These are phyloP conservation scores for Blastomyces gilchristii DNA, from an alignment of 2,329 filamentous ascomycete genomes.

Conservation along the genomic window DNA sequence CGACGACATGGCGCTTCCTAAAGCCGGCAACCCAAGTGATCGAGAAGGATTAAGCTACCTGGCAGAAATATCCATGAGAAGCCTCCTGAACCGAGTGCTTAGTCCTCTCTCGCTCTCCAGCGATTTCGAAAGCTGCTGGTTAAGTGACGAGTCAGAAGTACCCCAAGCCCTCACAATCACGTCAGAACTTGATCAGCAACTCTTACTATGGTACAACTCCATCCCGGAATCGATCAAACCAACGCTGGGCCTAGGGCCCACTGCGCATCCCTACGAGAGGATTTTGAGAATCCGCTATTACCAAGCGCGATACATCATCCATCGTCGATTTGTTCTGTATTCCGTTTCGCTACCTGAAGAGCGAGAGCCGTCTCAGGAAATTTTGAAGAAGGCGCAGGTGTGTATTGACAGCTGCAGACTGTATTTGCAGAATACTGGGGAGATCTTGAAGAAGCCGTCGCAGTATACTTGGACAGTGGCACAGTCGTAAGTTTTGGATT, in stretches of 20 bases:
- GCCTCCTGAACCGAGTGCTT: conserved; percentile 28
- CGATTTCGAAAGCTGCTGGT: conserved; percentile 18
- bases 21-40: conserved; percentile 16
- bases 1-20: conserved; percentile 25
- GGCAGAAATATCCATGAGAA: conserved; percentile 26
- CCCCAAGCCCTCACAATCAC: conserved; percentile 13
- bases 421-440: conserved; percentile 23
- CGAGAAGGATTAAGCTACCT: conserved; percentile 22
- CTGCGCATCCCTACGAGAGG: conserved; percentile 18
- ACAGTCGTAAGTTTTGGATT: conserved; percentile 20
- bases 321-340: conserved; percentile 26
- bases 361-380: conserved; percentile 14
- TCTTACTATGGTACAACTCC: conserved; percentile 25
- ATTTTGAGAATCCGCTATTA: conserved; percentile 27
- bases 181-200: conserved; percentile 23
- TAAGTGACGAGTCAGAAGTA: conserved; percentile 11
- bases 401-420: conserved; percentile 26
- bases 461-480: conserved; percentile 30
- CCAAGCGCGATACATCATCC: conserved; percentile 27
- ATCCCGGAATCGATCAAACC: conserved; percentile 26
- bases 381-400: conserved; percentile 23
- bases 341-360: conserved; percentile 17
- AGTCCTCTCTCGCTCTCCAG: conserved; percentile 26
- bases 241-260: conserved; percentile 16
- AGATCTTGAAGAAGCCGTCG: conserved; percentile 22